Evolutionary conservation across 1,284 basidiomycete species (phyloP).

Genomic region (Moesziomyces globuligerus): DNA sequence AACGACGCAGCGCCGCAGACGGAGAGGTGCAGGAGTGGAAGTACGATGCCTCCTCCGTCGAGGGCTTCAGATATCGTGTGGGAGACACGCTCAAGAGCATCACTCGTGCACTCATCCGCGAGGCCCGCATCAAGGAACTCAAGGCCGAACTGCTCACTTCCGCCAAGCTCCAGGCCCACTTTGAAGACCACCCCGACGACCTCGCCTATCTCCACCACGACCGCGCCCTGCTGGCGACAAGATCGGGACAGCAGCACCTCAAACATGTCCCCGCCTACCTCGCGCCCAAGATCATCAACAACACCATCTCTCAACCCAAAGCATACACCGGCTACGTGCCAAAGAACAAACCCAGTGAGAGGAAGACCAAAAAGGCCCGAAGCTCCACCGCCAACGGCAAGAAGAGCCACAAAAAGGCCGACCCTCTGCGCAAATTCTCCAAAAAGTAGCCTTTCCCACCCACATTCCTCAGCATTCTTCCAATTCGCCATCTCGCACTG

Average conservation of each 20-base stretch:
- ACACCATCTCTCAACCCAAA: constrained; percentile 2
- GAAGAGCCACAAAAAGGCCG: constrained; percentile 41
- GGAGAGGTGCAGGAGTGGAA: constrained; percentile 88
- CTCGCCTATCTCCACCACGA: constrained; percentile 93
- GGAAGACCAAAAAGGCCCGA: constrained; percentile 8
- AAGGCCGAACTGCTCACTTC: constrained; percentile 93
- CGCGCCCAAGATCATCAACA: constrained; percentile 79
- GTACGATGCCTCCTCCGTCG: constrained; percentile 77
- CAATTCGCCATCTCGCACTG: too few relatives aligned
- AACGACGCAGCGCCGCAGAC: constrained; percentile 12
- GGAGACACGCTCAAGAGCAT: constrained; percentile 91
- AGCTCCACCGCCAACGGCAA: constrained; percentile 8
- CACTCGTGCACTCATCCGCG: constrained; percentile 84
- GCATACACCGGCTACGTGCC: constrained; percentile 32
- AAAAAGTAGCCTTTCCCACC: constrained; percentile 23
- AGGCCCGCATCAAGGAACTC: constrained; percentile 92
- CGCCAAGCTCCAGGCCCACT: constrained; percentile 94
- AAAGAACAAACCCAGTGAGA: constrained; percentile 23
- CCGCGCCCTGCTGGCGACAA: constrained; percentile 86
- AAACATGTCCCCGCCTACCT: constrained; percentile 95
- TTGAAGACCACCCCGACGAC: constrained; percentile 95
- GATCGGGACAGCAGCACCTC: constrained; percentile 82
- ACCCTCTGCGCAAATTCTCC: constrained; percentile 54
- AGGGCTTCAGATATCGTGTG: constrained; percentile 99
- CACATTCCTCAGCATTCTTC: background rate